Percentiles rank a stretch among this genome's conserved stretches.
These are phyloP conservation scores for Eucalyptus microcorys DNA, from an alignment of 345 rosid species.

Conservation along the genomic window DNA sequence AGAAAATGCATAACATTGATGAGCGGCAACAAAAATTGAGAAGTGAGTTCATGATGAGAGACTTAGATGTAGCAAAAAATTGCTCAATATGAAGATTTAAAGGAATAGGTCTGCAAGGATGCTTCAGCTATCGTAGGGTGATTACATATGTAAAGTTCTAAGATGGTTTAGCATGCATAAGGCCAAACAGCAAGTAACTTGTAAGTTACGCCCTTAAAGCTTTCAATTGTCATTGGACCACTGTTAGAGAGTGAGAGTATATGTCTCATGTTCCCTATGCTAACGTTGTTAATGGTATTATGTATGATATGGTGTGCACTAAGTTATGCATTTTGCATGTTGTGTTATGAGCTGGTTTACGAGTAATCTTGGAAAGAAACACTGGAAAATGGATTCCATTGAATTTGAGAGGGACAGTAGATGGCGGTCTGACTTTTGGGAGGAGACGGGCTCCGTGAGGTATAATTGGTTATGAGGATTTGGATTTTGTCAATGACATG, in stretches of 20 bases:
- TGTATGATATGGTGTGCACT: neutral
- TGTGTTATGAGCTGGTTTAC: neutral
- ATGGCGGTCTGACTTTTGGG: neutral
- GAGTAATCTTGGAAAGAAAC: neutral
- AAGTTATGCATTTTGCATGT: neutral
- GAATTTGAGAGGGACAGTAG: neutral
- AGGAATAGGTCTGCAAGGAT: neutral
- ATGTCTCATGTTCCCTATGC: neutral
- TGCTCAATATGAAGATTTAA: neutral
- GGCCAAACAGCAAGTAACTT: neutral
- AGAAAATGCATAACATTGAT: neutral
- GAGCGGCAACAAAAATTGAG: neutral
- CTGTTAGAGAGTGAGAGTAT: accelerated
- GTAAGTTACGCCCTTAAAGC: neutral
- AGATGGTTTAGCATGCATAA: neutral
- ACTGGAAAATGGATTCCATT: accelerated
- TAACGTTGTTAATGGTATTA: accelerated
- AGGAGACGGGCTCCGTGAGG: neutral
- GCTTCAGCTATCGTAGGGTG: accelerated
- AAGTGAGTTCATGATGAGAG: neutral
- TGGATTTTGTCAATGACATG: neutral
- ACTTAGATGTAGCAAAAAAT: neutral
- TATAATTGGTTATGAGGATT: neutral
- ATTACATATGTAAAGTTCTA: neutral
- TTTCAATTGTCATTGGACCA: neutral